phyloP scores from a whole-genome alignment of 139 green algal species.

The Auxenochlorella pyrenoidosa region DNA sequence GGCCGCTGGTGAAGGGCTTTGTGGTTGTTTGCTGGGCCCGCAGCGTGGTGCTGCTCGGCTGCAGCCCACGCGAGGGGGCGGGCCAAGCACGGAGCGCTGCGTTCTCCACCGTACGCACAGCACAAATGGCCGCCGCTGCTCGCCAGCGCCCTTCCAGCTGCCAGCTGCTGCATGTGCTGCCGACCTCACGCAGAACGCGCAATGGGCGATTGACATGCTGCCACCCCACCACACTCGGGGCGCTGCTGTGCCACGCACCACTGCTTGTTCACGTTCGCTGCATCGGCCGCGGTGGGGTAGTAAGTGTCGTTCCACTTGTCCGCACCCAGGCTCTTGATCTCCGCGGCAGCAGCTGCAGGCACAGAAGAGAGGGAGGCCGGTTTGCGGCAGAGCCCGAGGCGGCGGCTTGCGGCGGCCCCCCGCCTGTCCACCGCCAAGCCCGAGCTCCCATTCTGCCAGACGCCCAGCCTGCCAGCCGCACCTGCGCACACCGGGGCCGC shows the following conservation, averaged over 20 bases:
- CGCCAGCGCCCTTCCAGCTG: not conserved
- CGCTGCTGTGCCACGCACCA: conserved; percentile 69
- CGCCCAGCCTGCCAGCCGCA: not conserved
- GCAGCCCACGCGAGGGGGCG: too few species aligned
- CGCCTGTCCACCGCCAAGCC: not conserved
- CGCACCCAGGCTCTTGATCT: conserved; percentile 28
- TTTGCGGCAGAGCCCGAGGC: not conserved
- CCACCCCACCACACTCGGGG: not conserved
- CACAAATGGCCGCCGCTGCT: not conserved
- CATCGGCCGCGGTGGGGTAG: conserved; percentile 93
- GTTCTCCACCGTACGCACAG: too few species aligned
- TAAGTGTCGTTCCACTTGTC: conserved; percentile 96
- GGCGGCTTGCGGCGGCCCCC: not conserved
- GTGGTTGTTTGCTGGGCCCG: too few species aligned
- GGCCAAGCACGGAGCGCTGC: too few species aligned
- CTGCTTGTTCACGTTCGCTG: conserved; percentile 79
- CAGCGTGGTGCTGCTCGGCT: too few species aligned
- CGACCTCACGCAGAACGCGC: too few species aligned
- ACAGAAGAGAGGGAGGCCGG: not conserved
- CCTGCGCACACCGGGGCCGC: conserved; percentile 38
- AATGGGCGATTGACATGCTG: not conserved
- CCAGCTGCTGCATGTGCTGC: not conserved
- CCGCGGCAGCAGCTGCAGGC: conserved; percentile 17
- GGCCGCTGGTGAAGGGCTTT: too few species aligned
- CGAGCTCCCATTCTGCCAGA: not conserved